phyloP scores from a whole-genome alignment of 768 basidiomycete genomes.

The Kwoniella shandongensis region DNA sequence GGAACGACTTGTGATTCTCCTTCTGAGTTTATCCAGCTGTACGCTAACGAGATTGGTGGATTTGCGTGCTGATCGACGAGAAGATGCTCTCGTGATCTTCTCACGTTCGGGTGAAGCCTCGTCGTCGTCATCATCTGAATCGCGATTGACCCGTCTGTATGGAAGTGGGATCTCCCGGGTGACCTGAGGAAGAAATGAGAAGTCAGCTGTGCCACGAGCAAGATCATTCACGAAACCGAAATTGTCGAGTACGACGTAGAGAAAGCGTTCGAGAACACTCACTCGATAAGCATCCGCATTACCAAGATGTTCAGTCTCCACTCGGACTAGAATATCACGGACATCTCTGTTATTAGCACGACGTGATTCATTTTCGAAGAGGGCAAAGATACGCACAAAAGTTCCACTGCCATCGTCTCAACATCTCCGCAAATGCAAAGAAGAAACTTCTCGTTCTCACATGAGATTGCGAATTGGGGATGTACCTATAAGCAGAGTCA shows the following conservation, averaged over 20 bases:
- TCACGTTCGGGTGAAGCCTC: conserved; percentile 39
- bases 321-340: too few relatives aligned
- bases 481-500: conserved; percentile 56
- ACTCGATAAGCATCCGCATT: conserved; percentile 87
- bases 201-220: conserved; percentile 2
- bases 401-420: conserved; percentile 87
- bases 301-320: conserved; percentile 89
- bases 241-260: background rate
- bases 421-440: conserved; percentile 69
- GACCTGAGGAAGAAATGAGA: conserved; percentile 50
- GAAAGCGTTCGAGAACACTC: background rate
- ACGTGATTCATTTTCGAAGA: background rate
- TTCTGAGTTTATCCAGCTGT: conserved; percentile 21
- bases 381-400: conserved; percentile 65
- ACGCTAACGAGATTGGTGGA: conserved; percentile 4
- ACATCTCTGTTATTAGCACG: too few relatives aligned
- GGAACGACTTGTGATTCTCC: conserved; percentile 7
- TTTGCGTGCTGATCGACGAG: background rate
- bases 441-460: conserved; percentile 66
- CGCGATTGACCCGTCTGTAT: conserved; percentile 60
- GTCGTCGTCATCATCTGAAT: conserved; percentile 56
- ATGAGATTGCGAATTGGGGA: conserved; percentile 60
- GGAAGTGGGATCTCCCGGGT: conserved; percentile 82
- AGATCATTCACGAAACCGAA: background rate
- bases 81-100: background rate